Evolutionary conservation across 2,329 filamentous ascomycete genomes (phyloP).

Genomic region (Beauveria bassiana): DNA sequence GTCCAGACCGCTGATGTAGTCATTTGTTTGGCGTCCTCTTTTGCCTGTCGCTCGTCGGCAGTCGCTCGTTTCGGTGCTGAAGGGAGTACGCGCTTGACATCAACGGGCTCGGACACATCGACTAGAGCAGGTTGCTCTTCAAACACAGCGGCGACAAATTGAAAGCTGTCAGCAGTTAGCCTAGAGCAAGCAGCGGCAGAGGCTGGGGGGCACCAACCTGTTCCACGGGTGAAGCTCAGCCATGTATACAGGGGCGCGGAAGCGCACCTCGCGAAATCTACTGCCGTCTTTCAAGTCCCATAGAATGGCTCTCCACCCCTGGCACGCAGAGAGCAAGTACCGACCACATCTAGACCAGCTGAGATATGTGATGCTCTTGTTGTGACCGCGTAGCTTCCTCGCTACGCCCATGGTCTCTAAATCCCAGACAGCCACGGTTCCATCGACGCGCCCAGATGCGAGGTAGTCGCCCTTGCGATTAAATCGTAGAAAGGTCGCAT

Average conservation of each 20-base stretch:
- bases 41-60: constrained; percentile 75
- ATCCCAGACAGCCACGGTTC: constrained; percentile 92
- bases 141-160: constrained; percentile 86
- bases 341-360: constrained; percentile 92
- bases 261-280: constrained; percentile 75
- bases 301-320: constrained; percentile 93
- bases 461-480: constrained; percentile 92
- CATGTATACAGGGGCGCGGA: constrained; percentile 89
- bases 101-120: constrained; percentile 62
- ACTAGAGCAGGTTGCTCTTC: constrained; percentile 89
- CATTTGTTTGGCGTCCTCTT: constrained; percentile 88
- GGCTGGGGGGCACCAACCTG: constrained; percentile 45
- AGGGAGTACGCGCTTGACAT: constrained; percentile 69
- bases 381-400: constrained; percentile 87
- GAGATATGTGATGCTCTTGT: constrained; percentile 84
- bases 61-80: constrained; percentile 72
- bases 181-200: neutral
- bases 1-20: constrained; percentile 92
- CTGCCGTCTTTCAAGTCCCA: constrained; percentile 76
- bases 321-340: constrained; percentile 85
- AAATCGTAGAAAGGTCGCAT: constrained; percentile 69
- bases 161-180: constrained; percentile 47
- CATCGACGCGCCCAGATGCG: constrained; percentile 88
- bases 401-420: constrained; percentile 96
- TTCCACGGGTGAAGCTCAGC: constrained; percentile 91